These are phyloP conservation scores for Erysimum cheiri DNA, from an alignment of 441 rosid species.

Conservation along the genomic window DNA sequence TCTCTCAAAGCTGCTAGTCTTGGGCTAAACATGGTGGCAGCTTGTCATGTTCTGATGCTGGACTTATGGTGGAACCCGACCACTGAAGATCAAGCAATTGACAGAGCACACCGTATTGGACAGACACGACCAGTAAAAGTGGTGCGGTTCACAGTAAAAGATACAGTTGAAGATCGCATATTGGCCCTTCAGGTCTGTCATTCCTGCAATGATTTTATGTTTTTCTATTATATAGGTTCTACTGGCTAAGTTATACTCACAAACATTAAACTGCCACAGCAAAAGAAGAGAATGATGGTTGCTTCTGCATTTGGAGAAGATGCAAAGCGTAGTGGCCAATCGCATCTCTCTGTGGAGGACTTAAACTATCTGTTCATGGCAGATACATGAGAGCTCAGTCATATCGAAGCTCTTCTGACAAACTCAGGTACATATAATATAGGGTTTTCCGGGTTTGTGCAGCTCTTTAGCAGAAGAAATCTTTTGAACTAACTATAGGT, in stretches of 20 bases:
- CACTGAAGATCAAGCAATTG: constrained; percentile 94
- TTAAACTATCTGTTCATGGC: constrained; percentile 80
- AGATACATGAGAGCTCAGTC: constrained; percentile 41
- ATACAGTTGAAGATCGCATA: constrained; percentile 91
- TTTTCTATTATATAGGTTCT: background rate
- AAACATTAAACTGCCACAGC: constrained; percentile 48
- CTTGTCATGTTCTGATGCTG: constrained; percentile 78
- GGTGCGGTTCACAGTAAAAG: constrained; percentile 76
- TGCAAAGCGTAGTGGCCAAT: constrained; percentile 63
- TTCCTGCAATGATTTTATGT: background rate
- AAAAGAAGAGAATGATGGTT: constrained; percentile 90
- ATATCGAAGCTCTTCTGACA: constrained; percentile 21
- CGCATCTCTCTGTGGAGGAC: constrained; percentile 82
- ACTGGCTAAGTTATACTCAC: constrained; percentile 1
- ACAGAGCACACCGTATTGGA: constrained; percentile 96
- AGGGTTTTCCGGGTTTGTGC: constrained; percentile 23
- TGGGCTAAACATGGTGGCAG: constrained; percentile 93
- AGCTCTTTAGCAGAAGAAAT: background rate
- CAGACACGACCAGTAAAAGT: constrained; percentile 89
- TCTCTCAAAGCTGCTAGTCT: constrained; percentile 96
- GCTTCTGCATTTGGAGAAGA: constrained; percentile 93
- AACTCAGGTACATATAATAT: constrained; percentile 38
- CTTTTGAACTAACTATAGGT: constrained; percentile 19
- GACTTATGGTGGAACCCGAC: constrained; percentile 99
- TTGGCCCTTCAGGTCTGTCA: constrained; percentile 74